Evolutionary conservation across 1,284 basidiomycete genomes (phyloP).

Genomic region (Ganoderma boninense): DNA sequence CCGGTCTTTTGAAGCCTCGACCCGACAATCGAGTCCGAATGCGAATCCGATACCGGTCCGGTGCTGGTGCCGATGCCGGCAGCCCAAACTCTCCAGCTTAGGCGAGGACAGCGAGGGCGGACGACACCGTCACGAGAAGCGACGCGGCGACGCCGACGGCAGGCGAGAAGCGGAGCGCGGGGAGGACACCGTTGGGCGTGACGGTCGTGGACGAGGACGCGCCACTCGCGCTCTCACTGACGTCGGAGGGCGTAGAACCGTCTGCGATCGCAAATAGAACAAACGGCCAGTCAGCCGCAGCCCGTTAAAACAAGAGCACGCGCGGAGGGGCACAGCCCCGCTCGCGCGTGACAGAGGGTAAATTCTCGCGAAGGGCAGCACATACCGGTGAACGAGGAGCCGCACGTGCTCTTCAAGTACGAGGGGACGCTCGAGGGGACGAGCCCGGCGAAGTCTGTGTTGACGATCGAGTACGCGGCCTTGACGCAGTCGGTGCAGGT

Average conservation of each 20-base stretch:
- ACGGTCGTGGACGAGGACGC: conserved; percentile 22
- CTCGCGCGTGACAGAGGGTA: neutral
- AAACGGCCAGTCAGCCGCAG: conserved; percentile 1
- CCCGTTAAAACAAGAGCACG: too few species aligned
- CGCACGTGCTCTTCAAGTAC: conserved; percentile 53
- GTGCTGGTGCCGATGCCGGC: neutral
- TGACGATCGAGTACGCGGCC: conserved; percentile 57
- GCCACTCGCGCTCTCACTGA: neutral
- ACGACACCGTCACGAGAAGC: conserved; percentile 42
- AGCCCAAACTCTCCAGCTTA: conserved; percentile 23
- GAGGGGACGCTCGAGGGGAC: conserved; percentile 39
- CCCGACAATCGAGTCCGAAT: neutral
- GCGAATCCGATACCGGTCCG: neutral
- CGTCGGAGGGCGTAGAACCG: conserved; percentile 9
- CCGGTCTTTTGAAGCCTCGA: neutral
- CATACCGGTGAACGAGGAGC: conserved; percentile 59
- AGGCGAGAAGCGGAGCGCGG: conserved; percentile 33
- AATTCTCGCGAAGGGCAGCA: conserved; percentile 13
- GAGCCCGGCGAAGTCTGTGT: conserved; percentile 47
- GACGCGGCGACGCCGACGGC: conserved; percentile 35
- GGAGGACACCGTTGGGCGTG: conserved; percentile 38
- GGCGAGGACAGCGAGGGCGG: conserved; percentile 46
- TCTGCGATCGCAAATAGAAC: conserved; percentile 12
- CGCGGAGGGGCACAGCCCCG: neutral
- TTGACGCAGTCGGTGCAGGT: conserved; percentile 66